phyloP scores from a whole-genome alignment of 495 filamentous ascomycete species.

The Pseudomonodictys pantanalensis region DNA sequence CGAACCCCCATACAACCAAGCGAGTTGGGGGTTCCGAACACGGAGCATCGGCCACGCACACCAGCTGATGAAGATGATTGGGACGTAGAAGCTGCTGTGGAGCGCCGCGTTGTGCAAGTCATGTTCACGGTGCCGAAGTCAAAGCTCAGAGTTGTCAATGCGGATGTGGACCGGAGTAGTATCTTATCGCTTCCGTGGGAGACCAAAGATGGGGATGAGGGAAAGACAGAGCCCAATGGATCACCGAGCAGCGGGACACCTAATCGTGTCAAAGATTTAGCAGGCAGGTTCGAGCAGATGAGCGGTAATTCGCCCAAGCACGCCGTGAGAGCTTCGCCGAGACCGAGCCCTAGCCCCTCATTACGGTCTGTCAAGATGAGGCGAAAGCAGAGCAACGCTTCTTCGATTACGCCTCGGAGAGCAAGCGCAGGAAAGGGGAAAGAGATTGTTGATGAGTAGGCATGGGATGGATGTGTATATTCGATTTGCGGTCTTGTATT shows the following conservation, averaged over 20 bases:
- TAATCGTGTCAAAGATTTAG: constrained; percentile 6
- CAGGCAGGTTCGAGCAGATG: constrained; percentile 8
- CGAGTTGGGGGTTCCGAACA: constrained; percentile 19
- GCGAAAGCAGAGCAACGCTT: background rate
- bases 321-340: background rate
- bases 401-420: background rate
- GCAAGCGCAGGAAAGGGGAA: no score
- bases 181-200: constrained; percentile 26
- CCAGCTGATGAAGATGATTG: constrained; percentile 65
- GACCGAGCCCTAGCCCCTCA: constrained; percentile 3
- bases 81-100: constrained; percentile 83
- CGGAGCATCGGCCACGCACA: background rate
- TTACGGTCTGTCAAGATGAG: constrained; percentile 8
- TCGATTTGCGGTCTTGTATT: no score
- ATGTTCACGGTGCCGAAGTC: constrained; percentile 92
- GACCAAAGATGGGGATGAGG: background rate
- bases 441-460: no score
- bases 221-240: background rate
- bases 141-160: constrained; percentile 82
- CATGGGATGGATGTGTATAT: no score
- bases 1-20: background rate
- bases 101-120: constrained; percentile 79
- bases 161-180: constrained; percentile 49
- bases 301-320: background rate
- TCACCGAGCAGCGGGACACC: background rate